A percentile compares a stretch with the other conserved stretches of the same genome.
These are phyloP conservation scores for Colletotrichum simmondsii DNA, from an alignment of 2,329 filamentous ascomycete genomes.

Conservation along the genomic window DNA sequence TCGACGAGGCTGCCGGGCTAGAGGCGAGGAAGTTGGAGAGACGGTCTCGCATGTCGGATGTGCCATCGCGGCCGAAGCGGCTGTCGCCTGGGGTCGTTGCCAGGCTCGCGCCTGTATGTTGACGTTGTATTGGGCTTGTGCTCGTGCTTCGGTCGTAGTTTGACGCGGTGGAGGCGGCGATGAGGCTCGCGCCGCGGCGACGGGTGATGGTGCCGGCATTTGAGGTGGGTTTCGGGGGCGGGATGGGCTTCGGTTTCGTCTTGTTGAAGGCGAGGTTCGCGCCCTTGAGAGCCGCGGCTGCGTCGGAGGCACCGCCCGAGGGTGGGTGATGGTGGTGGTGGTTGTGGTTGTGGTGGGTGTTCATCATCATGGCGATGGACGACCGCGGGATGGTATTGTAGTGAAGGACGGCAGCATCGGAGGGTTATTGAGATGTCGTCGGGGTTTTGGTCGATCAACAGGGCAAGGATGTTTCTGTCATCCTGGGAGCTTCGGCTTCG, in stretches of 20 bases:
- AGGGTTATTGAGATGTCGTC: neutral
- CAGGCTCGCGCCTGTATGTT: conserved; percentile 51
- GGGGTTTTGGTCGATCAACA: neutral
- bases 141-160: conserved; percentile 43
- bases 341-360: conserved; percentile 32
- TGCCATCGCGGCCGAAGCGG: conserved; percentile 31
- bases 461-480: conserved; percentile 5
- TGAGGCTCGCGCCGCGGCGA: conserved; percentile 41
- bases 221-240: conserved; percentile 21
- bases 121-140: conserved; percentile 41
- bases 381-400: neutral
- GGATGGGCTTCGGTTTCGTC: conserved; percentile 35
- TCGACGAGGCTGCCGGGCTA: conserved; percentile 16
- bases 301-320: conserved; percentile 44
- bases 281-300: conserved; percentile 60
- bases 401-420: neutral
- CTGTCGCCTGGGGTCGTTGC: conserved; percentile 20
- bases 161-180: conserved; percentile 55
- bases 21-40: conserved; percentile 39
- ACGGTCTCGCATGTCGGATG: conserved; percentile 38
- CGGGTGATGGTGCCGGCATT: neutral
- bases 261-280: conserved; percentile 66
- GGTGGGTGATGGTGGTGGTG: conserved; percentile 40
- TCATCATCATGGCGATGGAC: conserved; percentile 21
- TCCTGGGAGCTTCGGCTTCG: neutral